Evolutionary conservation across 2,329 filamentous ascomycete genomes (phyloP), one percentile per base, ranked within the genome.

Genomic region (Fusarium torulosum): DNA sequence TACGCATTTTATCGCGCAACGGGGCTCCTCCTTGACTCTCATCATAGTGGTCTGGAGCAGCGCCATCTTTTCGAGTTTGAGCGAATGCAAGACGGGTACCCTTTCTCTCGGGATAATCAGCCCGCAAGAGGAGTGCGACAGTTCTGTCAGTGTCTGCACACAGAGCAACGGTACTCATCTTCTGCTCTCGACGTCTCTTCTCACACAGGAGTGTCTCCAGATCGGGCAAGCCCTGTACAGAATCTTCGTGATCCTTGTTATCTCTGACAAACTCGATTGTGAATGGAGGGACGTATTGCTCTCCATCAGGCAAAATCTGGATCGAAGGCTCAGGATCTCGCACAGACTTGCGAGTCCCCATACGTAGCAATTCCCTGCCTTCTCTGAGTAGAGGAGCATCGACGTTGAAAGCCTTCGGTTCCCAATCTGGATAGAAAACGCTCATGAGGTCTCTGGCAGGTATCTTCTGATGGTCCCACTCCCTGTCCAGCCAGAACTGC

Each of bases 351-450:
- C 49, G 65, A 0, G 74, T 64, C 11, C 59, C 44, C 7, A 78
- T 59, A 1, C 33, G 59, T 8, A 78, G 53, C 4, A 79, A 23
- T 7, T 31, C 53, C 2, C 38, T 38, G 2, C 68, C 73, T 8
- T 54, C 33, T 4, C 35, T 19, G 29, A 65, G 46, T 3, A 79
- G 21, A 0, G 77, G 77, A 1, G 78, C 78, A 17, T 79, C 75
- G 3, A 31, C 2, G 47, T 80, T 80, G 66, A 77, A 78, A 0
- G 17, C 57, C 0, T 13, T 29, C 0, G 31, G 53, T 2, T 72
- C 37, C 76, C 77, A 78, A 1, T 69, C 42, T 2, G 72, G 62
- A n/a, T 75, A 78, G 4, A 79, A 69, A 0, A 14, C 33, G 2
- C 54, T 31, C 37, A 79, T 41, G 1, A 66, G 47, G 0, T 55